phyloP scores from a whole-genome alignment of 129 eudicot genomes.

The Sambucus nigra region DNA sequence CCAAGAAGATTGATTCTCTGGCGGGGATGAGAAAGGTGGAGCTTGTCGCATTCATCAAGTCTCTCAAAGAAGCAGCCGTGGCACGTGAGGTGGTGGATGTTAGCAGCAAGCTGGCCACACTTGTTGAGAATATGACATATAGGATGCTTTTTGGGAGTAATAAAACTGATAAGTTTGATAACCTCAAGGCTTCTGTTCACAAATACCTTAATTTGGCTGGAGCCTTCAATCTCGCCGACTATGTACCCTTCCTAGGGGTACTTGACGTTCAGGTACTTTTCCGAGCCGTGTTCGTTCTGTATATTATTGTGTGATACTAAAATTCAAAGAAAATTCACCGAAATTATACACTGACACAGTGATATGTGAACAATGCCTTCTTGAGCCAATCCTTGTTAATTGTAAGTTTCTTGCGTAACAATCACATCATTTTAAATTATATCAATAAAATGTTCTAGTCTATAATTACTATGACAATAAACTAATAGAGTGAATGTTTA shows the following conservation, averaged over 20 bases:
- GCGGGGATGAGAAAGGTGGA: constrained; percentile 8
- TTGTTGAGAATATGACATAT: not conserved
- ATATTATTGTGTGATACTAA: too few relatives aligned
- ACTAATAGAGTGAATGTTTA: too few relatives aligned
- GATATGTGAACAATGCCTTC: too few relatives aligned
- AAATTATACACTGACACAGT: too few relatives aligned
- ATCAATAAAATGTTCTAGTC: too few relatives aligned
- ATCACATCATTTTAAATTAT: too few relatives aligned
- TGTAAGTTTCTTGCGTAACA: too few relatives aligned
- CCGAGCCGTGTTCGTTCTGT: too few relatives aligned
- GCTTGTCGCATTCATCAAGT: not conserved
- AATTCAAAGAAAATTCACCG: not conserved
- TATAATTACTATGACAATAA: too few relatives aligned
- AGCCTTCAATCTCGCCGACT: constrained; percentile 15
- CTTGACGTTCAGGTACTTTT: constrained; percentile 24
- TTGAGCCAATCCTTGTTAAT: too few relatives aligned
- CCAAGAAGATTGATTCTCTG: too few relatives aligned
- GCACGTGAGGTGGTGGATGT: not conserved
- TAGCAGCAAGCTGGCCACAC: not conserved
- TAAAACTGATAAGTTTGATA: constrained; percentile 15
- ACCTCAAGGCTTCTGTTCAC: constrained; percentile 9
- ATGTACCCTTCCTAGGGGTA: too few relatives aligned
- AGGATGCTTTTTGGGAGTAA: not conserved
- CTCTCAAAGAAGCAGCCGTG: not conserved
- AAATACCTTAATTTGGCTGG: constrained; percentile 10